Conservation (phyloP, 106 monocot species). For the Hemerocallis citrina region DNA sequence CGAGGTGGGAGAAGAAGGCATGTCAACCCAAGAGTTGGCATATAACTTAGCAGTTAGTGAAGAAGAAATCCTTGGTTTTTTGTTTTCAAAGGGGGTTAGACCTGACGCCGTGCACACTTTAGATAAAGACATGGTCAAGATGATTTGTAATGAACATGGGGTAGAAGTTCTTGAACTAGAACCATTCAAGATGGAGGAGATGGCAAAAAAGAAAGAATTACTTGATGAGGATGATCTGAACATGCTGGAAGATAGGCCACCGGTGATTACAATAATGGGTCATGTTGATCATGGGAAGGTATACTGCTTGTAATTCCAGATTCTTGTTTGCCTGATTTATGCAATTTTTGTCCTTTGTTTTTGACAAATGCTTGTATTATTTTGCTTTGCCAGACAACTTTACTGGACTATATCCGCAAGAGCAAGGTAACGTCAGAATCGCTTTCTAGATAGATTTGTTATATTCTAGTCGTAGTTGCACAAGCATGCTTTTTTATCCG, state of each 20-base stretch:
- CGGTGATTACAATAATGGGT: slow-evolving; percentile 97
- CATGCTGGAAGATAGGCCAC: slow-evolving; percentile 67
- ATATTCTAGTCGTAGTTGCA: neutral
- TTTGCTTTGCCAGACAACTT: slow-evolving; percentile 68
- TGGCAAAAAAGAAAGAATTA: slow-evolving; percentile 93
- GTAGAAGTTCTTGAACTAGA: slow-evolving; percentile 85
- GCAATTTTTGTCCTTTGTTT: neutral
- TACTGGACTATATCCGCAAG: slow-evolving; percentile 92
- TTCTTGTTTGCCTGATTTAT: neutral
- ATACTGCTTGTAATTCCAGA: neutral
- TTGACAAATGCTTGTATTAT: neutral
- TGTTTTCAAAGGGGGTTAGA: slow-evolving; percentile 68
- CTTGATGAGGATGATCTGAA: slow-evolving; percentile 80
- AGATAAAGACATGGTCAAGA: slow-evolving; percentile 89
- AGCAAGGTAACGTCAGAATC: slow-evolving; percentile 63
- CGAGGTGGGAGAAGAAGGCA: slow-evolving; percentile 88
- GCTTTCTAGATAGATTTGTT: neutral
- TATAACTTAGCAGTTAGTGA: slow-evolving; percentile 63
- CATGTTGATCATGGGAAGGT: slow-evolving; percentile 99
- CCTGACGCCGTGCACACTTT: slow-evolving; percentile 49
- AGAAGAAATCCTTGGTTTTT: slow-evolving; percentile 55
- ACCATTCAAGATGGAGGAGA: slow-evolving; percentile 57
- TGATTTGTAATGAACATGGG: slow-evolving; percentile 92
- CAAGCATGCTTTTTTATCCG: no score
- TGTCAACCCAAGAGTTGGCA: slow-evolving; percentile 73